Base-by-base conservation (phyloP, 2,329 filamentous ascomycete genomes). In the Shiraia sp. region DNA sequence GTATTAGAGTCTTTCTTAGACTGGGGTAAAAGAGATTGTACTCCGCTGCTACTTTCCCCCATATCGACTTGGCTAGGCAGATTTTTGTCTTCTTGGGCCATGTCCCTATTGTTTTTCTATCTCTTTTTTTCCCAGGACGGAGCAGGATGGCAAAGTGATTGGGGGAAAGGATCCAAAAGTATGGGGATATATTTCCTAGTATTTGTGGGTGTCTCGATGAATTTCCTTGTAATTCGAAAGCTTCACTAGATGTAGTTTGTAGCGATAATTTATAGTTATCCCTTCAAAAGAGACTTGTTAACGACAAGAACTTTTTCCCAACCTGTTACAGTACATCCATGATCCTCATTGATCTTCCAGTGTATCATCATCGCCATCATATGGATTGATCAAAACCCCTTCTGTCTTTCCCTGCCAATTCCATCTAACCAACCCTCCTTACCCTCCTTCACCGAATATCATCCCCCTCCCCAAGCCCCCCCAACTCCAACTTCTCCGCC, bases 341-440 rank as follows among this genome's bases (percentile, higher is more conserved):
- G n/a, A 17, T 40, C 30, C 29, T 15, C 4, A 26, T 32, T 16
- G 55, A 28, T 45, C 48, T 46, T 56, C 52, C 56, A 53, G 59
- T 15, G n/a, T 36, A n/a, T 36, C 27, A 36, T 33, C 34, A 17
- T 43, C 31, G 15, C 43, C 44, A 14, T 39, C 38, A 1, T 51
- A 42, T 34, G 54, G 38, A 39, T 50, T 53, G 49, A 32, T 48
- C 32, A 40, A 41, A 45, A 45, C 37, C 43, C 45, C 43, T 35
- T 27, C 35, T 40, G 14, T 22, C 26, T 25, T 28, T 43, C 25
- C 31, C 41, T 40, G 36, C 32, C 38, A 34, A 9, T 40, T 17
- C 35, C 31, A 24, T 14, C 14, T 32, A 33, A 42, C 31, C 43
- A 26, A 14, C 39, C 47, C 8, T 23, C 40, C n/a, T 6, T 45